phyloP scores from a whole-genome alignment of 1,284 basidiomycete genomes.

The Wolfiporia cocos region DNA sequence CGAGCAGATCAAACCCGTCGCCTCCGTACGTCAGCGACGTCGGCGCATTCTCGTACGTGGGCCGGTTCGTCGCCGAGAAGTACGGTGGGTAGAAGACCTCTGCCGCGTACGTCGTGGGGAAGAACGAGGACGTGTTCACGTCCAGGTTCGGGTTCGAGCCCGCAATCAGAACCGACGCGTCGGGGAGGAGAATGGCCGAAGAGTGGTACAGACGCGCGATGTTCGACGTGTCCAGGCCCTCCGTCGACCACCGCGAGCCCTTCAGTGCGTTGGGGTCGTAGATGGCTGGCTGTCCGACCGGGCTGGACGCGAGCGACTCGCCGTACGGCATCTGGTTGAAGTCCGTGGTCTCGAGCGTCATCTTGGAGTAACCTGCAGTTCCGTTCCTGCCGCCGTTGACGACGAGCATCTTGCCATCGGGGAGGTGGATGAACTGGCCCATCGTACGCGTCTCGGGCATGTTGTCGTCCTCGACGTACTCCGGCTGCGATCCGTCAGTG shows the following conservation, averaged over 20 bases:
- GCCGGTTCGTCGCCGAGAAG: constrained; percentile 72
- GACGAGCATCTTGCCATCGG: constrained; percentile 68
- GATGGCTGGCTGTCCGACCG: constrained; percentile 67
- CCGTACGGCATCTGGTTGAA: constrained; percentile 52
- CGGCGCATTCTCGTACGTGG: constrained; percentile 69
- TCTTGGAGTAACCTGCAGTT: constrained; percentile 61
- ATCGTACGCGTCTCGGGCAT: constrained; percentile 75
- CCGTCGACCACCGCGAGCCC: constrained; percentile 71
- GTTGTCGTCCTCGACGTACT: constrained; percentile 67
- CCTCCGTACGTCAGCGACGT: constrained; percentile 81
- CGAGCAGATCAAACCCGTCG: constrained; percentile 61
- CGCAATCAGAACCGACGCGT: constrained; percentile 82
- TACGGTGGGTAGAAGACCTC: constrained; percentile 88
- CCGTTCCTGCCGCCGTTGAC: constrained; percentile 80
- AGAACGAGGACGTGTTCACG: constrained; percentile 61
- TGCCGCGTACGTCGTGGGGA: constrained; percentile 82
- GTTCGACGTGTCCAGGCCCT: constrained; percentile 51
- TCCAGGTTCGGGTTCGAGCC: constrained; percentile 95
- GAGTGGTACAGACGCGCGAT: constrained; percentile 87
- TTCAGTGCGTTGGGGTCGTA: constrained; percentile 64
- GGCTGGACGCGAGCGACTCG: constrained; percentile 59
- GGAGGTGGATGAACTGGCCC: constrained; percentile 83
- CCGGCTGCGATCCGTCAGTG: constrained; percentile 45
- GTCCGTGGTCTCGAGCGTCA: constrained; percentile 41
- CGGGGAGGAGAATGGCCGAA: constrained; percentile 83